Conservation (phyloP, 164 flowering plant species). For the Warburgia ugandensis region DNA sequence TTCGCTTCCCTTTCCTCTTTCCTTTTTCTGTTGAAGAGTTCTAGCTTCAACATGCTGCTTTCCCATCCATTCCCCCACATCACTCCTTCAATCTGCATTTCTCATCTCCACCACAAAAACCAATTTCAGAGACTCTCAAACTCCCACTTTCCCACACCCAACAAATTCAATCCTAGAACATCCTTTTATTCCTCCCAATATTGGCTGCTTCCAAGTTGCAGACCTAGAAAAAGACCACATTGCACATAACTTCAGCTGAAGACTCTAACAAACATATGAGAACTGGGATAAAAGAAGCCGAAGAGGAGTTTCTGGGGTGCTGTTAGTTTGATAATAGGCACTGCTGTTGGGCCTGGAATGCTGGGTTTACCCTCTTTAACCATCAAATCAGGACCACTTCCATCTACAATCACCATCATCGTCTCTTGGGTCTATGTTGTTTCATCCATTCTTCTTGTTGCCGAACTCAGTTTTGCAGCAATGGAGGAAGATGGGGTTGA, state of each 20-base stretch:
- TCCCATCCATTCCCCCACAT: too few species aligned
- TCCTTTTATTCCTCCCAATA: background rate
- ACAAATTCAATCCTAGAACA: background rate
- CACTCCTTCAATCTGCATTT: constrained; percentile 1
- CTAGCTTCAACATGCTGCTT: too few species aligned
- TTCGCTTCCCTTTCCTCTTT: too few species aligned
- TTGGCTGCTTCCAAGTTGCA: too few species aligned
- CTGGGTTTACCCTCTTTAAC: constrained; percentile 57
- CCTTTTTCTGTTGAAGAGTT: too few species aligned
- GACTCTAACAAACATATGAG: background rate
- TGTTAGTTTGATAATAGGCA: constrained; percentile 55
- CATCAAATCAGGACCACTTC: constrained; percentile 53
- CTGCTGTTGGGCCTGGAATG: constrained; percentile 81
- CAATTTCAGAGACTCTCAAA: background rate
- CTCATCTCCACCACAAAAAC: background rate
- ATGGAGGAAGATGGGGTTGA: constrained; percentile 53
- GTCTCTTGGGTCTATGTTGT: constrained; percentile 59
- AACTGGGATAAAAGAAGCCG: background rate
- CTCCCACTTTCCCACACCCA: background rate
- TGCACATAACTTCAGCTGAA: background rate
- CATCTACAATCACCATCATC: constrained; percentile 49
- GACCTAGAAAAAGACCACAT: background rate
- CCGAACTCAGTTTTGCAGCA: constrained; percentile 63
- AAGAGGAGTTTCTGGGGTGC: constrained; percentile 63
- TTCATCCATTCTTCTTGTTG: constrained; percentile 60